Conservation (phyloP, 129 eudicot genomes). For the Lactuca sativa region DNA sequence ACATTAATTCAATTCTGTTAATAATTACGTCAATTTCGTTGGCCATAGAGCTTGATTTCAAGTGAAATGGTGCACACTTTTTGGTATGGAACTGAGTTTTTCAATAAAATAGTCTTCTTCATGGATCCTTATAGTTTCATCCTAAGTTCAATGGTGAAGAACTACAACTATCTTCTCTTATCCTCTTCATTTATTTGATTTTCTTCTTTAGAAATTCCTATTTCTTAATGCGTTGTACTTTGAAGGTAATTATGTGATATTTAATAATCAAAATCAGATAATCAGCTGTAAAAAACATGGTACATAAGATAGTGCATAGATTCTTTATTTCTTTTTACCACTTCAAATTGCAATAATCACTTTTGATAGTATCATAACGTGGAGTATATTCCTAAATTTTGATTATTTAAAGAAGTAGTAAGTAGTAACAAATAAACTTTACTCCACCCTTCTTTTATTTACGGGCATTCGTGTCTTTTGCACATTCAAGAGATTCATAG, state of each 20-base stretch:
- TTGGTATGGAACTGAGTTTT: neutral
- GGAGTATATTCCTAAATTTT: neutral
- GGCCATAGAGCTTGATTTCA: neutral
- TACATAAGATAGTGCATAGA: neutral
- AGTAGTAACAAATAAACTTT: neutral
- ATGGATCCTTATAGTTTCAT: neutral
- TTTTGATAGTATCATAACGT: neutral
- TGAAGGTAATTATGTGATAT: neutral
- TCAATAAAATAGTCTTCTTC: neutral
- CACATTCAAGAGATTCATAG: too few species aligned
- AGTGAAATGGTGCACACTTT: neutral
- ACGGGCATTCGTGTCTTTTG: neutral
- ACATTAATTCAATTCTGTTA: conserved; percentile 11
- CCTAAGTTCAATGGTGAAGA: conserved; percentile 6
- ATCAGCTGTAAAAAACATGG: neutral
- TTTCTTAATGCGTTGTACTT: neutral
- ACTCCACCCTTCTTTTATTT: neutral
- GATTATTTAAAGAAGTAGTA: neutral
- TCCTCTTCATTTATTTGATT: neutral
- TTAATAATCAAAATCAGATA: neutral
- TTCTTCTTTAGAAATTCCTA: neutral
- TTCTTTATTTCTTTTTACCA: neutral
- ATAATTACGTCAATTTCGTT: neutral
- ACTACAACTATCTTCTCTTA: neutral
- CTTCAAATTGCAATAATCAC: neutral